phyloP scores from a whole-genome alignment of 1,284 basidiomycete genomes.

The Trichosporon coremiiforme region DNA sequence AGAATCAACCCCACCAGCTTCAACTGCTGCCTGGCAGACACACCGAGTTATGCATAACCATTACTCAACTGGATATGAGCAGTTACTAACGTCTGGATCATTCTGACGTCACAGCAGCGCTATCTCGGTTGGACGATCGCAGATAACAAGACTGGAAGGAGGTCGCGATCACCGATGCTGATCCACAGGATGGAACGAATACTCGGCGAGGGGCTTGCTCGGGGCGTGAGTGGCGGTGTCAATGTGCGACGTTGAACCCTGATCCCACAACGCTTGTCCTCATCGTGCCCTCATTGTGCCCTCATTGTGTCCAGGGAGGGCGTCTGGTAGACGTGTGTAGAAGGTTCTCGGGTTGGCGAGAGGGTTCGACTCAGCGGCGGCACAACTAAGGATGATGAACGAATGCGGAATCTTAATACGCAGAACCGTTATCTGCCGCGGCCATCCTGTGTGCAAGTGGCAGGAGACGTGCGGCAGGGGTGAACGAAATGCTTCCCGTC shows the following conservation, averaged over 20 bases:
- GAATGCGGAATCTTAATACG: neutral
- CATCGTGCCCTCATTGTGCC: no score
- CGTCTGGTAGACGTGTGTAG: no score
- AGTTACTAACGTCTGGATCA: neutral
- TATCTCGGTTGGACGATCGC: no score
- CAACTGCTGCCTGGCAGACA: neutral
- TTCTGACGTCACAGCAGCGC: neutral
- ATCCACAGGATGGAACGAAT: neutral
- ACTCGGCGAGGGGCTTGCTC: no score
- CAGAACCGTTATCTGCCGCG: no score
- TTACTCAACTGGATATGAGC: slow-evolving; percentile 4
- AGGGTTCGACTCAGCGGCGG: neutral
- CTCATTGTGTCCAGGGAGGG: no score
- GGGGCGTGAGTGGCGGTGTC: no score
- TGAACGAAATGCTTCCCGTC: no score
- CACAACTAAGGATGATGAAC: neutral
- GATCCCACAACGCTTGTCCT: no score
- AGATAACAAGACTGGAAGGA: neutral
- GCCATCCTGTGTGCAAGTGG: no score
- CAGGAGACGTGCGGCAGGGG: no score
- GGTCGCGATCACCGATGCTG: neutral
- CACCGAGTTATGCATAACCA: slow-evolving; percentile 14
- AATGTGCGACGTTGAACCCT: neutral
- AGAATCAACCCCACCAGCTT: slow-evolving; percentile 2
- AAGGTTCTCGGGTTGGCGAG: no score